Percentiles rank a stretch among this genome's conserved stretches.
These are phyloP conservation scores for Cucurbita ficifolia DNA, from an alignment of 306 rosid genomes.

Conservation along the genomic window DNA sequence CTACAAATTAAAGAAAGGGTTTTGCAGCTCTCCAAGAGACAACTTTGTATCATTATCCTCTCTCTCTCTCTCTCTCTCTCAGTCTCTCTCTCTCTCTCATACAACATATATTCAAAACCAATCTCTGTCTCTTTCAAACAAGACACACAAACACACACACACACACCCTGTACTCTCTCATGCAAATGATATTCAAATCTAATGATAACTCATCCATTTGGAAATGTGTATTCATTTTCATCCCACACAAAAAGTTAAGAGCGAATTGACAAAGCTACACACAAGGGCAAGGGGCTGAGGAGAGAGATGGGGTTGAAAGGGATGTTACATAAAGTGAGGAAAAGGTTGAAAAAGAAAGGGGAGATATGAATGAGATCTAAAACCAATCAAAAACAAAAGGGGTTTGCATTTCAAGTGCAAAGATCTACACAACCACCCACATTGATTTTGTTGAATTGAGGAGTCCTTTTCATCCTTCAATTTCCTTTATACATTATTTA, in stretches of 20 bases:
- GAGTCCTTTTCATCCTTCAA: constrained; percentile 5
- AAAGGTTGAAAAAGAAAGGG: not conserved
- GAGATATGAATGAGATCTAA: not conserved
- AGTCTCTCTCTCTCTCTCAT: not conserved
- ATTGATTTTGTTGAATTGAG: not conserved
- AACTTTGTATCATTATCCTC: not conserved
- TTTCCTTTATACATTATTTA: not conserved
- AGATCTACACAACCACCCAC: constrained; percentile 1
- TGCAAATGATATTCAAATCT: not conserved
- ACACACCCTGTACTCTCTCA: not conserved
- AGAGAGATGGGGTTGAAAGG: constrained; percentile 2
- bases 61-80: not conserved
- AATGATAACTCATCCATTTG: not conserved
- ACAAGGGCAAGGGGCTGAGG: not conserved
- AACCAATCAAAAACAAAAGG: not conserved
- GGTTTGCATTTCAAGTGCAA: not conserved
- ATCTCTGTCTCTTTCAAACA: not conserved
- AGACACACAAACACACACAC: not conserved
- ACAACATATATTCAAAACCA: not conserved
- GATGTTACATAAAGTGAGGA: not conserved
- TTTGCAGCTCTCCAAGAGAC: not conserved
- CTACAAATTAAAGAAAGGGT: not conserved
- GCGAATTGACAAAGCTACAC: not conserved
- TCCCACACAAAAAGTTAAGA: not conserved
- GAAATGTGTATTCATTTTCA: not conserved